These are phyloP conservation scores for Pseudocercospora vitis DNA, from an alignment of 2,329 filamentous ascomycete genomes.

Conservation along the genomic window DNA sequence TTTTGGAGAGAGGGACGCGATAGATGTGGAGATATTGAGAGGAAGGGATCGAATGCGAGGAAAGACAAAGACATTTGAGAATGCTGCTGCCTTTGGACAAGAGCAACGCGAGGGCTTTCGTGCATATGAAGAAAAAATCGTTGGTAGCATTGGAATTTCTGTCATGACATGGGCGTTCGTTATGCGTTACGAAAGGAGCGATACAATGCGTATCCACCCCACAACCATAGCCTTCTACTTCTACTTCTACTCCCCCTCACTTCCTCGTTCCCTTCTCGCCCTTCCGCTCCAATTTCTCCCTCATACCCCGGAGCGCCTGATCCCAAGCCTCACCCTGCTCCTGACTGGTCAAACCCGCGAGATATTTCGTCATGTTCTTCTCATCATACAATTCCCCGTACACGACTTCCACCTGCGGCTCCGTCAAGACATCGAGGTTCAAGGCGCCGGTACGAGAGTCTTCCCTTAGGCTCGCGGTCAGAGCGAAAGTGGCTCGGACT, in stretches of 20 bases:
- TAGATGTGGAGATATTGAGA: too few species aligned
- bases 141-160: too few species aligned
- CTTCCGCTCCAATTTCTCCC: conserved; percentile 44
- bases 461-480: conserved; percentile 48
- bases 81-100: too few species aligned
- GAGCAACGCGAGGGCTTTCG: too few species aligned
- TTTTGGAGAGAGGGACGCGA: too few species aligned
- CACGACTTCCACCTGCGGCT: conserved; percentile 58
- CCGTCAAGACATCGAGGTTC: conserved; percentile 46
- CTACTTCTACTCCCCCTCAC: background rate
- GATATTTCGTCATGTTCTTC: conserved; percentile 71
- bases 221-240: background rate
- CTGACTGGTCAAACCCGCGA: conserved; percentile 51
- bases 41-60: too few species aligned
- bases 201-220: background rate
- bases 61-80: too few species aligned
- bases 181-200: too few species aligned
- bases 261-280: conserved; percentile 44
- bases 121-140: too few species aligned
- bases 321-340: conserved; percentile 45
- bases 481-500: conserved; percentile 61
- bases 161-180: too few species aligned
- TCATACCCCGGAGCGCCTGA: conserved; percentile 46
- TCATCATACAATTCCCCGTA: conserved; percentile 79
- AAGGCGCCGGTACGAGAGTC: conserved; percentile 53